Evolutionary conservation across 1,284 basidiomycete species (phyloP).

Genomic region (Pisolithus thermaeus): DNA sequence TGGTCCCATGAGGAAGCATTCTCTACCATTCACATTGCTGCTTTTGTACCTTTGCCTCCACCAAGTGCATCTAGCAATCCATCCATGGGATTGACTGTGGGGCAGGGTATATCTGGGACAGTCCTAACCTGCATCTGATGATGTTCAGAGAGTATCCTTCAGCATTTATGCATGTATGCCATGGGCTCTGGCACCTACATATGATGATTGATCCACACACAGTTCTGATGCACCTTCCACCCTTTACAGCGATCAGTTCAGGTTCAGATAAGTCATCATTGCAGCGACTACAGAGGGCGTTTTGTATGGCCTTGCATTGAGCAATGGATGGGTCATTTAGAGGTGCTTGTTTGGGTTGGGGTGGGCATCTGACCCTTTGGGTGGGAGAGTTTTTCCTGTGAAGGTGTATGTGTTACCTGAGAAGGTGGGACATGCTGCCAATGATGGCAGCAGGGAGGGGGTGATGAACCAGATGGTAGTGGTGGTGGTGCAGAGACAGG

Average conservation of each 20-base stretch:
- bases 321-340: conserved; percentile 75
- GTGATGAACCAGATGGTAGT: conserved; percentile 31
- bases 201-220: background rate
- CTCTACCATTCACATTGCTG: conserved; percentile 56
- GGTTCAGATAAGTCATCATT: conserved; percentile 82
- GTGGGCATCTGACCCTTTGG: conserved; percentile 49
- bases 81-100: no score
- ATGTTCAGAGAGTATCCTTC: background rate
- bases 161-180: background rate
- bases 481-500: conserved; percentile 53
- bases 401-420: conserved; percentile 37
- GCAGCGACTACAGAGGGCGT: conserved; percentile 70
- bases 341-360: conserved; percentile 63
- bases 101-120: background rate
- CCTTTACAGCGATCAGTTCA: conserved; percentile 68
- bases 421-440: background rate
- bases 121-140: background rate
- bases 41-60: conserved; percentile 73
- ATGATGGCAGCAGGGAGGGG: background rate
- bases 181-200: no score
- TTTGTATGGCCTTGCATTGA: conserved; percentile 78
- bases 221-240: conserved; percentile 10
- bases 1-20: conserved; percentile 88
- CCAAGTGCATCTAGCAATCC: conserved; percentile 30
- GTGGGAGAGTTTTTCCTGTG: conserved; percentile 47